phyloP scores from a whole-genome alignment of 1,139 yeast genomes.

The Zygosaccharomyces sapae region DNA sequence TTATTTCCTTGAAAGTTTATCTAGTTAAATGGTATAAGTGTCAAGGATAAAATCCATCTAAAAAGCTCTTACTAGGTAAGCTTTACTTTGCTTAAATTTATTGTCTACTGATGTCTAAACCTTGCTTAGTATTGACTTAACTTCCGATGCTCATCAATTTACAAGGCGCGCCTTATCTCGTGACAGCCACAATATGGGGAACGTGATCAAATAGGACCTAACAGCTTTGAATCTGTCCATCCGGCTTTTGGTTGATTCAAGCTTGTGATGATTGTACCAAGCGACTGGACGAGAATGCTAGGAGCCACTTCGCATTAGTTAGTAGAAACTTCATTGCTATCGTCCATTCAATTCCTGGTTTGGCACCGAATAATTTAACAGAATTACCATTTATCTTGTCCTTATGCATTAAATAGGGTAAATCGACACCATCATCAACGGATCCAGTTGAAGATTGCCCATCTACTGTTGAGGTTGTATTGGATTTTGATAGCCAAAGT shows the following conservation, averaged over 20 bases:
- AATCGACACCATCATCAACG: conserved; percentile 49
- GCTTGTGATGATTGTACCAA: conserved; percentile 7
- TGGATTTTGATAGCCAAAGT: conserved; percentile 14
- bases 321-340: conserved; percentile 78
- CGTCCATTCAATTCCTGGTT: conserved; percentile 80
- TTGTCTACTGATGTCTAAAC: too few relatives aligned
- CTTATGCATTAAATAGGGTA: conserved; percentile 62
- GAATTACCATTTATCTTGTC: conserved; percentile 78
- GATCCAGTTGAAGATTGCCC: conserved; percentile 25
- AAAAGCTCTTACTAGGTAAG: too few relatives aligned
- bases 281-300: conserved; percentile 37
- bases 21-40: too few relatives aligned
- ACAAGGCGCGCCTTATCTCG: too few relatives aligned
- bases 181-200: neutral
- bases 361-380: conserved; percentile 60
- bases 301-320: conserved; percentile 50
- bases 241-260: neutral
- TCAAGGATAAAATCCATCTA: too few relatives aligned
- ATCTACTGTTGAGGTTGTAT: neutral
- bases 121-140: too few relatives aligned
- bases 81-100: too few relatives aligned
- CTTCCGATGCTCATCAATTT: too few relatives aligned
- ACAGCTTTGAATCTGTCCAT: neutral
- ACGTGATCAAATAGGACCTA: neutral
- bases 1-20: too few relatives aligned